Conservation (phyloP, 768 basidiomycete genomes). For the Kwoniella sp. region DNA sequence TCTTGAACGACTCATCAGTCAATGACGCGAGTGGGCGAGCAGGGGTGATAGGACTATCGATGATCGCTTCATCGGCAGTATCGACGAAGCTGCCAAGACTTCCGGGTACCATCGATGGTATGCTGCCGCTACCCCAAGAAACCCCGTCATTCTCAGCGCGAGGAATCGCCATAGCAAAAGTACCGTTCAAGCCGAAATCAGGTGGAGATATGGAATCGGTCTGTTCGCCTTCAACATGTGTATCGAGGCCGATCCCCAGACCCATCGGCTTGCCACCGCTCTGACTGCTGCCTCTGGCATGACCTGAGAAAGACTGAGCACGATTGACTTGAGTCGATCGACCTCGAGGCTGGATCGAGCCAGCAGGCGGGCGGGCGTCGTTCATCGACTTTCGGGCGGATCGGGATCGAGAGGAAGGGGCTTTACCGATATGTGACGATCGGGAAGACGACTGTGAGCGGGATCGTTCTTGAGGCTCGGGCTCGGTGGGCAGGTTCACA, state of each 20-base stretch:
- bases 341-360: constrained; percentile 22
- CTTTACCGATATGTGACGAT: constrained; percentile 30
- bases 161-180: constrained; percentile 29
- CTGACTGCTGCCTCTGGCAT: constrained; percentile 25
- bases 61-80: constrained; percentile 24
- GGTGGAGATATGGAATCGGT: constrained; percentile 31
- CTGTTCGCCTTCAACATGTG: constrained; percentile 34
- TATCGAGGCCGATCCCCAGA: constrained; percentile 35
- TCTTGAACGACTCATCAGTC: constrained; percentile 35
- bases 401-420: constrained; percentile 24
- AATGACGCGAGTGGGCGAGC: constrained; percentile 18
- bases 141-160: constrained; percentile 5
- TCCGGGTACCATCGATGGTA: constrained; percentile 25
- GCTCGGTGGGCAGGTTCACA: constrained; percentile 18
- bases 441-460: constrained; percentile 30
- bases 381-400: constrained; percentile 44
- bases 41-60: constrained; percentile 44
- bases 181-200: constrained; percentile 14
- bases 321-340: constrained; percentile 17
- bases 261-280: constrained; percentile 17
- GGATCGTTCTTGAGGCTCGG: constrained; percentile 25
- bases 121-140: constrained; percentile 22
- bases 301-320: constrained; percentile 19
- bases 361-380: constrained; percentile 29
- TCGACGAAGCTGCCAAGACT: constrained; percentile 34